Evolutionary conservation across 2,329 filamentous ascomycete species (phyloP).

Genomic region (Colletotrichum agaves): DNA sequence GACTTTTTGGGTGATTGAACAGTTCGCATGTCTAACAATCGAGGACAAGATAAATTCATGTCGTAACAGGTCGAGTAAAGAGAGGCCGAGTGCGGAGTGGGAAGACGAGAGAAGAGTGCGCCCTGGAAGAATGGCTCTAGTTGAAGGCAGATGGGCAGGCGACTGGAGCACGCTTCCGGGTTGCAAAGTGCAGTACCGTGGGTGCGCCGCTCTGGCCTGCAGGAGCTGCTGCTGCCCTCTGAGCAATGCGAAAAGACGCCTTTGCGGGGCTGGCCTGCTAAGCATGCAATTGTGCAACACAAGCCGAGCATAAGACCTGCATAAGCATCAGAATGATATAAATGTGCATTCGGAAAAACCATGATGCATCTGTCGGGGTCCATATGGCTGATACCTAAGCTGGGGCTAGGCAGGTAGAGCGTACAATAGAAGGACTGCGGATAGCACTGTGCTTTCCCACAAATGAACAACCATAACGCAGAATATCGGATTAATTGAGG

Average conservation of each 20-base stretch:
- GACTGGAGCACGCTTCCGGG: conserved; percentile 33
- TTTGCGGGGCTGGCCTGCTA: conserved; percentile 26
- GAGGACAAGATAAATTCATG: conserved; percentile 33
- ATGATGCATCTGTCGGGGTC: conserved; percentile 2
- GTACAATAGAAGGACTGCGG: background rate
- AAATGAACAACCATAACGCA: background rate
- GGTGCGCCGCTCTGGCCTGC: conserved; percentile 34
- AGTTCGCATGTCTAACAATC: conserved; percentile 38
- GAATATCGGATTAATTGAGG: conserved; percentile 15
- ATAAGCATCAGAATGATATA: background rate
- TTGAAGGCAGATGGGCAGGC: conserved; percentile 32
- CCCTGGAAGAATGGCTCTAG: conserved; percentile 32
- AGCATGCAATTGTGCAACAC: conserved; percentile 17
- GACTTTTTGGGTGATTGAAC: conserved; percentile 31
- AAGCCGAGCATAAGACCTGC: conserved; percentile 8
- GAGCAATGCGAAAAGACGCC: conserved; percentile 15
- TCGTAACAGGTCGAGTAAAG: conserved; percentile 31
- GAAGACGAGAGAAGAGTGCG: conserved; percentile 35
- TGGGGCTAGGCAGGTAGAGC: background rate
- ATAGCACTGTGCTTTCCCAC: conserved; percentile 25
- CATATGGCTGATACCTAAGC: background rate
- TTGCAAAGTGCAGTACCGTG: conserved; percentile 26
- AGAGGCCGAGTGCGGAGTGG: conserved; percentile 34
- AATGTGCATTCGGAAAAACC: conserved; percentile 24
- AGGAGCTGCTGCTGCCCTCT: conserved; percentile 27